A percentile compares a stretch with the other conserved stretches of the same genome.
These are phyloP conservation scores for Tolypocladium cylindrosporum DNA, from an alignment of 2,329 filamentous ascomycete genomes.

Conservation along the genomic window DNA sequence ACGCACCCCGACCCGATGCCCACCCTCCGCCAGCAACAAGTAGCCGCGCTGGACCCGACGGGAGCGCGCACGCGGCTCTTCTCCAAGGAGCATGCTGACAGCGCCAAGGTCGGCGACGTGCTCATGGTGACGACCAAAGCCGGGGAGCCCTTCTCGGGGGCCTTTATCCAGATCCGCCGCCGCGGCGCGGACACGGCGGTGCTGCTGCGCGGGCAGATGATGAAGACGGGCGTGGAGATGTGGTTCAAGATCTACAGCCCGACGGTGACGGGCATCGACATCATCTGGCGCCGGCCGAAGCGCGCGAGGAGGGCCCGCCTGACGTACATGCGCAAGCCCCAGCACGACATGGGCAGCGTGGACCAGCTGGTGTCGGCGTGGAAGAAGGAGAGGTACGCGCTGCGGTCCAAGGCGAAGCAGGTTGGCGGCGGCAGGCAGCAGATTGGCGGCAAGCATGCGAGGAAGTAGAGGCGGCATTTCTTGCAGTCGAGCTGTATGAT, in stretches of 20 bases:
- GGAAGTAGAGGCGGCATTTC: slow-evolving; percentile 5
- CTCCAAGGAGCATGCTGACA: slow-evolving; percentile 64
- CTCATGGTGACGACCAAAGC: slow-evolving; percentile 74
- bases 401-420: slow-evolving; percentile 24
- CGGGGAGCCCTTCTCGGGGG: slow-evolving; percentile 82
- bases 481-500: slow-evolving; percentile 16
- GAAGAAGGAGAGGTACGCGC: slow-evolving; percentile 34
- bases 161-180: slow-evolving; percentile 76
- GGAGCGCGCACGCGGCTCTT: slow-evolving; percentile 78
- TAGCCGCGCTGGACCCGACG: slow-evolving; percentile 70
- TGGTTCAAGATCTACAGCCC: slow-evolving; percentile 95
- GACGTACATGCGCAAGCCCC: slow-evolving; percentile 82
- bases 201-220: slow-evolving; percentile 75
- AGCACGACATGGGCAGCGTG: slow-evolving; percentile 80
- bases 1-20: slow-evolving; percentile 58
- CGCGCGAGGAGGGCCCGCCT: slow-evolving; percentile 77
- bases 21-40: slow-evolving; percentile 56
- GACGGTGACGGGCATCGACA: slow-evolving; percentile 81
- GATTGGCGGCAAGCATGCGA: slow-evolving; percentile 8
- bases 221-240: slow-evolving; percentile 86
- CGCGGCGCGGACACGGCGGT: slow-evolving; percentile 85
- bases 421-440: slow-evolving; percentile 6
- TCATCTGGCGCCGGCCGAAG: slow-evolving; percentile 79
- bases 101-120: slow-evolving; percentile 78
- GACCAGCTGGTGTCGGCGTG: slow-evolving; percentile 60